A percentile compares a stretch with the other conserved stretches of the same genome.
Conservation (phyloP, 2,329 filamentous ascomycete genomes). For the Rutstroemia sp. region DNA sequence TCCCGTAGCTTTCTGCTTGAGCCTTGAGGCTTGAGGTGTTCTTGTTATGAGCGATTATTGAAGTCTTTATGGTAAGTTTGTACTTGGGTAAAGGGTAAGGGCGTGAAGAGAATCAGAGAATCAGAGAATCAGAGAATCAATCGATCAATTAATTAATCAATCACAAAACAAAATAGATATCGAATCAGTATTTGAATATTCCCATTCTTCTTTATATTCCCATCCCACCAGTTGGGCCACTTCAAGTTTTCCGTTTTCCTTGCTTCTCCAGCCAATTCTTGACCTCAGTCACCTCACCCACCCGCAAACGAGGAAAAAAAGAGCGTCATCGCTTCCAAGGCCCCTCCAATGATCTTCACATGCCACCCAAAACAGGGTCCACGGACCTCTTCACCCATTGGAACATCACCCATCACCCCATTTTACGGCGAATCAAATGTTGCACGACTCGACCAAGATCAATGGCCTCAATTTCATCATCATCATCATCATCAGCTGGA, state of each 20-base stretch:
- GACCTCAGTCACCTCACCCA: not conserved
- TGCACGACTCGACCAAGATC: not conserved
- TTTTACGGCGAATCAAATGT: not conserved
- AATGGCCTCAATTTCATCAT: not conserved
- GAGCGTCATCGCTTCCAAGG: not conserved
- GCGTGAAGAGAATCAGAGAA: not conserved
- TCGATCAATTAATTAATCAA: not conserved
- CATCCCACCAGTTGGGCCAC: too few relatives aligned
- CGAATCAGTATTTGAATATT: not conserved
- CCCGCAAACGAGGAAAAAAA: not conserved
- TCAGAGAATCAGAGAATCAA: not conserved
- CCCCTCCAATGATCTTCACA: conserved; percentile 7
- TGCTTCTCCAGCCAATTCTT: not conserved
- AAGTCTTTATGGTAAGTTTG: too few relatives aligned
- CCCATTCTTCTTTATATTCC: too few relatives aligned
- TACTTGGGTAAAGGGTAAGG: too few relatives aligned
- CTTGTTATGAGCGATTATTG: too few relatives aligned
- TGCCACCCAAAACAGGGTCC: not conserved
- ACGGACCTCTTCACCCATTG: not conserved
- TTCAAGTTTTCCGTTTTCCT: not conserved
- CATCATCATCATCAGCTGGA: not conserved
- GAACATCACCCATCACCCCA: not conserved
- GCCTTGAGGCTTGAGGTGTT: not conserved
- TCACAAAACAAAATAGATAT: not conserved
- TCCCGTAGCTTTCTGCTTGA: not conserved